Evolutionary conservation across 129 eudicot species (phyloP), one percentile per base, ranked within the genome.

Genomic region (Flaveria sonorensis): DNA sequence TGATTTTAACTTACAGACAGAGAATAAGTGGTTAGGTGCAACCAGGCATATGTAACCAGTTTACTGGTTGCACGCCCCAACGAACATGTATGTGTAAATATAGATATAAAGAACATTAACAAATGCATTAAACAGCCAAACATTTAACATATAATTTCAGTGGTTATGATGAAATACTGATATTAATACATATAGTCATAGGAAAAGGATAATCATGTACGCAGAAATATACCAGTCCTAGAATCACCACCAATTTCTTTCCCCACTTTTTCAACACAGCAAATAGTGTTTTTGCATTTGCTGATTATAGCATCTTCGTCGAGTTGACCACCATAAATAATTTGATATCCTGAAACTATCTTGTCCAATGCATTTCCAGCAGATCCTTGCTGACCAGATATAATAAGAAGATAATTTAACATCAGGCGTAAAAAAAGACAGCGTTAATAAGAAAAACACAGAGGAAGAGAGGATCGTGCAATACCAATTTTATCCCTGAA

Each of bases 331-430:
- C 90, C 79, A 73, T 86, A 81, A 53, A 91, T 68, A 68, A 63
- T 69, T 73, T 89, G 85, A 94, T 84, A 94, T 59, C 86, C 86
- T 18, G 92, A 87, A 64, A 89, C 88, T 84, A 91, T 79, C 74
- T 87, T 87, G 71, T 94, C 96, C 87, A 91, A 48, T 18, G 78
- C 82, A 86, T 83, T 73, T 72, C 90, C 97, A 79, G 86, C 85
- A 56, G 91, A 79, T 61, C 74, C 76, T 76, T 73, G 81, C 93
- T 89, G 87, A 64, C 55, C 52, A 57, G 56, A 81, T 40, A 77
- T 9, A 10, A 62, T n/a, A 64, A 71, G 30, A 45, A 20, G 36
- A 30, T 30, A 30, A 30, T 30, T 30, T 30, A 5, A 70, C 9
- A 19, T 46, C 16, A 16, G 19, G 16, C 61, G 1, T 18, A n/a